Conservation (phyloP, 768 basidiomycete species). For the Grammothele lineata region DNA sequence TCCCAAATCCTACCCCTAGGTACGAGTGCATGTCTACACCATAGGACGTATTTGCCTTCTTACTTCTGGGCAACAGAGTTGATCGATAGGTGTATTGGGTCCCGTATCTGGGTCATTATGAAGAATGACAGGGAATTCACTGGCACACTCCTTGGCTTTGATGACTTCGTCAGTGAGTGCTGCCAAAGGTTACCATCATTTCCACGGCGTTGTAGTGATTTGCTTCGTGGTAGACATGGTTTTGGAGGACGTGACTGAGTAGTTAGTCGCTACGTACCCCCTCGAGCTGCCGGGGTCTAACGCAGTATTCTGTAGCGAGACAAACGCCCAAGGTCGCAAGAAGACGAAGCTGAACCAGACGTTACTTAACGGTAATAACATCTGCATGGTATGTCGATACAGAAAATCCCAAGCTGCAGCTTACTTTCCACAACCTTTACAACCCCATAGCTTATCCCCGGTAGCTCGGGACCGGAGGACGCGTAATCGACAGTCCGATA, state of each 20-base stretch:
- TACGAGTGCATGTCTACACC: constrained; percentile 25
- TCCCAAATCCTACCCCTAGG: constrained; percentile 94
- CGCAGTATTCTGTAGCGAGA: constrained; percentile 55
- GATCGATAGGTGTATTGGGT: constrained; percentile 96
- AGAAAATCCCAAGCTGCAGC: neutral
- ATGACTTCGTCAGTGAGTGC: constrained; percentile 99
- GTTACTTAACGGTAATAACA: constrained; percentile 90
- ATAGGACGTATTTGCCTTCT: neutral
- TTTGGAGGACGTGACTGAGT: constrained; percentile 94
- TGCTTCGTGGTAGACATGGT: constrained; percentile 94
- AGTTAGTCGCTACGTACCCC: constrained; percentile 47
- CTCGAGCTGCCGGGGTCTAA: neutral
- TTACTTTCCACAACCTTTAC: neutral
- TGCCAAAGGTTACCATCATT: too few species aligned
- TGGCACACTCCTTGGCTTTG: constrained; percentile 91
- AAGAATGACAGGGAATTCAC: constrained; percentile 97
- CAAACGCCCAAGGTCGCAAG: constrained; percentile 76
- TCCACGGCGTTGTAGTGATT: too few species aligned
- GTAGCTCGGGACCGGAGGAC: constrained; percentile 62
- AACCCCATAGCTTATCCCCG: constrained; percentile 50
- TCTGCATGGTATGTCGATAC: constrained; percentile 74
- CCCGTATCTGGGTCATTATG: constrained; percentile 97
- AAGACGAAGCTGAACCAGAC: constrained; percentile 84
- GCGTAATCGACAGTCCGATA: too few species aligned
- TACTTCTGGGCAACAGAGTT: constrained; percentile 55